These are phyloP conservation scores for Ceratobasidium sp. DNA, from an alignment of 1,284 basidiomycete species.

Conservation along the genomic window DNA sequence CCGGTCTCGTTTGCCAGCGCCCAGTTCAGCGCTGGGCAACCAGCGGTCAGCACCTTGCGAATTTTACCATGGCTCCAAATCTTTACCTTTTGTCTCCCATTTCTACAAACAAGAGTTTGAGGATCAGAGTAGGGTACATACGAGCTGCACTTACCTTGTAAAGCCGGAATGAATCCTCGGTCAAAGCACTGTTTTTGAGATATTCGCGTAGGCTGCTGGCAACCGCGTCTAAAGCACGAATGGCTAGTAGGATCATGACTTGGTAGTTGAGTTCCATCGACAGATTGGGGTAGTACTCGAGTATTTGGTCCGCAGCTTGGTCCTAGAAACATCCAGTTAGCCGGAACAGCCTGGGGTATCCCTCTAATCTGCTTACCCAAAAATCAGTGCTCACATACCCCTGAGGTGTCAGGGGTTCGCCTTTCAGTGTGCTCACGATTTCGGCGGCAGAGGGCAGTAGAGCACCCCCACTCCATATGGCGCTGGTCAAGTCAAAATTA, in stretches of 20 bases:
- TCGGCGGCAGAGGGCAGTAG: slow-evolving; percentile 30
- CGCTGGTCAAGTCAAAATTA: slow-evolving; percentile 30
- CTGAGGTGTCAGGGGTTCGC: slow-evolving; percentile 8
- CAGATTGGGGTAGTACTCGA: slow-evolving; percentile 31
- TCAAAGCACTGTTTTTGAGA: slow-evolving; percentile 31
- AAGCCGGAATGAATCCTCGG: slow-evolving; percentile 32
- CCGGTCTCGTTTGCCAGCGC: slow-evolving; percentile 38
- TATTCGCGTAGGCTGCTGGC: slow-evolving; percentile 32
- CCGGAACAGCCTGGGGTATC: background rate
- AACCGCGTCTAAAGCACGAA: slow-evolving; percentile 35
- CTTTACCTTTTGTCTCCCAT: slow-evolving; percentile 41
- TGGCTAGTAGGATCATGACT: slow-evolving; percentile 34
- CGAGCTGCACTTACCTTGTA: slow-evolving; percentile 22
- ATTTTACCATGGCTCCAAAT: background rate
- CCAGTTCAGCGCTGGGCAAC: slow-evolving; percentile 23
- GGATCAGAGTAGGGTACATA: background rate
- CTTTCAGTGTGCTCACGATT: slow-evolving; percentile 20
- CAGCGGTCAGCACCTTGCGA: background rate
- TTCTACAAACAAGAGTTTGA: slow-evolving; percentile 1
- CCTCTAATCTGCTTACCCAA: background rate
- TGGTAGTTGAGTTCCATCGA: slow-evolving; percentile 35
- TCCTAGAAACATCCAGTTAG: background rate
- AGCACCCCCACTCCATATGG: slow-evolving; percentile 38
- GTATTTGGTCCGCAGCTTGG: slow-evolving; percentile 25
- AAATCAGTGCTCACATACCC: slow-evolving; percentile 37